Percentiles rank a stretch among this genome's conserved stretches.
Evolutionary conservation across 225 moss, liverwort and hornwort genomes (phyloP).

Genomic region (Pseudoscleropodium purum): DNA sequence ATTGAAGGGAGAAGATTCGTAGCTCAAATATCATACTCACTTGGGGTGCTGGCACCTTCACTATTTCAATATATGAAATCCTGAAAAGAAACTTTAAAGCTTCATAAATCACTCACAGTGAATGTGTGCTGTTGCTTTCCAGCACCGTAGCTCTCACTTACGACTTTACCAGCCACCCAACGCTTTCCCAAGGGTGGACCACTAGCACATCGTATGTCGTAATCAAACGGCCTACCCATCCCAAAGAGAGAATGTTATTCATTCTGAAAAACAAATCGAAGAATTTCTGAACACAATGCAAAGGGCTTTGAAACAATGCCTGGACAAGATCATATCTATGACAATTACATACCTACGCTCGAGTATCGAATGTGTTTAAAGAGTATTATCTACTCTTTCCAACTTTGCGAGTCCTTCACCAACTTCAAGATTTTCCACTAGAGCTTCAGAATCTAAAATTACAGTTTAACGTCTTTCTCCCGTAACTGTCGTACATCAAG

Average conservation of each 20-base stretch:
- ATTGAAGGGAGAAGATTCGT: background rate
- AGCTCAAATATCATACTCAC: background rate
- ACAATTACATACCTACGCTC: background rate
- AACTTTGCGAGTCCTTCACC: background rate
- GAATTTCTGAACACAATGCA: background rate
- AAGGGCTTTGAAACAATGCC: background rate
- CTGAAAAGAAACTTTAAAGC: background rate
- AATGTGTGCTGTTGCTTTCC: constrained; percentile 91
- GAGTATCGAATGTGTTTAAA: background rate
- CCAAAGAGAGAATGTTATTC: background rate
- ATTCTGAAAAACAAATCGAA: background rate
- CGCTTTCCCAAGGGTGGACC: constrained; percentile 41
- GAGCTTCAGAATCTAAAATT: background rate
- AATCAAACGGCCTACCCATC: constrained; percentile 24
- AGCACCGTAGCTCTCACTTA: constrained; percentile 89
- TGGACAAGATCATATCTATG: background rate
- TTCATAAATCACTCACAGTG: constrained; percentile 49
- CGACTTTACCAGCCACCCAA: constrained; percentile 75
- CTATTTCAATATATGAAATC: background rate
- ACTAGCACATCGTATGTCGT: constrained; percentile 4
- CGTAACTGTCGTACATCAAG: background rate
- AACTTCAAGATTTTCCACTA: background rate
- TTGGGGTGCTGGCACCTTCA: background rate
- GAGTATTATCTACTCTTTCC: background rate
- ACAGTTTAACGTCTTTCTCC: background rate